These are phyloP conservation scores for Alternaria gansuensis DNA, from an alignment of 2,329 filamentous ascomycete species.

Conservation along the genomic window DNA sequence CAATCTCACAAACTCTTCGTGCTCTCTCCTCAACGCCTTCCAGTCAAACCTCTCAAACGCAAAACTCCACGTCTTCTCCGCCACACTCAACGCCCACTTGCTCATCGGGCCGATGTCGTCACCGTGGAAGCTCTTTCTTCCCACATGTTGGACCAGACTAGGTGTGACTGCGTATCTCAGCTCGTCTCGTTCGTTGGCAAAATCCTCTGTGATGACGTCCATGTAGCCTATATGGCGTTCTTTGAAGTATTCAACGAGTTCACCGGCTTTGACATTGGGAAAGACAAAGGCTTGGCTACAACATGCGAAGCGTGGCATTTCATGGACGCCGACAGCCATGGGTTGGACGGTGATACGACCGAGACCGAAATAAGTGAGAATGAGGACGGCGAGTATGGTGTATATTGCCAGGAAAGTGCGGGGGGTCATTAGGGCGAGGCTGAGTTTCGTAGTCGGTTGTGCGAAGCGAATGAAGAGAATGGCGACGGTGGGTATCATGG, in stretches of 20 bases:
- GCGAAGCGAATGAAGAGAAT: conserved; percentile 41
- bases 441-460: conserved; percentile 31
- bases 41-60: conserved; percentile 49
- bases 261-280: conserved; percentile 45
- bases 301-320: conserved; percentile 56
- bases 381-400: conserved; percentile 19
- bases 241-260: conserved; percentile 46
- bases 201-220: conserved; percentile 56
- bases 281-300: conserved; percentile 59
- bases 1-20: conserved; percentile 30
- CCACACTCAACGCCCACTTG: conserved; percentile 44
- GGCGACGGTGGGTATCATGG: conserved; percentile 27
- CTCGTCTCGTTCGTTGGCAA: conserved; percentile 51
- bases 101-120: conserved; percentile 37
- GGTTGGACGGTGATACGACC: conserved; percentile 54
- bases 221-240: conserved; percentile 49
- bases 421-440: conserved; percentile 31
- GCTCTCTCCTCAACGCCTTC: conserved; percentile 41
- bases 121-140: conserved; percentile 53
- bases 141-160: conserved; percentile 57
- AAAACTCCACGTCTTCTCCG: conserved; percentile 54
- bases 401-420: conserved; percentile 36
- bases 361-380: conserved; percentile 53
- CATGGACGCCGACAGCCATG: conserved; percentile 49
- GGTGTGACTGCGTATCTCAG: conserved; percentile 56